Evolutionary conservation across 1,284 basidiomycete genomes (phyloP), one percentile per base, ranked within the genome.

Genomic region (Ceratobasidium sp.): DNA sequence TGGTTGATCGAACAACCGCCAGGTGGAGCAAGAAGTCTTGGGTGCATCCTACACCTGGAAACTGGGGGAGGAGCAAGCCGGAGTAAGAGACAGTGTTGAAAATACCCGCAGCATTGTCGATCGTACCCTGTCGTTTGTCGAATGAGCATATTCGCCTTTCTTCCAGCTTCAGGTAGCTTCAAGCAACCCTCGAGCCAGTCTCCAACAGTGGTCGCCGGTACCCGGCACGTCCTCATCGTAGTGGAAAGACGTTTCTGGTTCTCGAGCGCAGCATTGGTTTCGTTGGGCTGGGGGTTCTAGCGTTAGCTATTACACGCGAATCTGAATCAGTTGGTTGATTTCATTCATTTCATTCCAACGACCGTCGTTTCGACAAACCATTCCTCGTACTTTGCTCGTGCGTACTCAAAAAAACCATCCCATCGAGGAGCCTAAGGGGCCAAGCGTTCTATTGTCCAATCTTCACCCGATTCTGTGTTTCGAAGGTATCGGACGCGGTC

Each of bases 401-500:
- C 4, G 31, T 46, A 19, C n/a, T n/a, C n/a, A n/a, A n/a, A n/a
- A n/a, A n/a, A n/a, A 13, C 1, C 16, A 16, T 39, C 37, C 39
- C 24, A 6, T 19, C 7, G 16, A 14, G 27, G 6, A n/a, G 19
- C 8, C 24, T 80, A 95, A 8, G 94, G 93, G 4, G 92, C 88
- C 66, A 95, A 84, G 61, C 92, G 84, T 51, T 93, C 88, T 63
- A 94, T 88, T 80, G 85, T 88, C 94, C 94, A 95, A 77, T 84
- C 80, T 4, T 84, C 83, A 6, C 82, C 80, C 49, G 87, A 86
- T 16, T 86, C 85, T 0, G 85, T 79, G n/a, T 83, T 79, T 24
- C 90, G 88, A 53, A 89, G 84, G 83, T 96, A 98, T 46, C 90
- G 87, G 77, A 96, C 88, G 54, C 96, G 90, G 81, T 98, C 95